phyloP scores from a whole-genome alignment of 2,329 filamentous ascomycete species.

The Lizonia empirigonia region DNA sequence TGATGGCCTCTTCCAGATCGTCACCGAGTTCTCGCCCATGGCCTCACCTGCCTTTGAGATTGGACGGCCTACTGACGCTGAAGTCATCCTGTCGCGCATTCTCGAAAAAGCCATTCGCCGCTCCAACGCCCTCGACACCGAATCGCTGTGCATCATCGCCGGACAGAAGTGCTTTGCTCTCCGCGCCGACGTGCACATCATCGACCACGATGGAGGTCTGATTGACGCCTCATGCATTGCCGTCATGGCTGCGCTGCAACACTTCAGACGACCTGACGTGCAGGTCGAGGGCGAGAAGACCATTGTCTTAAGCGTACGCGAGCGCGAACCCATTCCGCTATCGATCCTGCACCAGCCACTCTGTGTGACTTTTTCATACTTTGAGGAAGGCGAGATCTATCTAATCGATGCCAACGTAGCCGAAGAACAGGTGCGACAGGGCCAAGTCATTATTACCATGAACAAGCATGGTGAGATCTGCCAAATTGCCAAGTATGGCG shows the following conservation, averaged over 20 bases:
- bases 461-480: constrained; percentile 91
- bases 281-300: constrained; percentile 83
- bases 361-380: constrained; percentile 89
- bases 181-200: constrained; percentile 87
- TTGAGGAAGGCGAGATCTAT: constrained; percentile 72
- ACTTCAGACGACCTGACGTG: constrained; percentile 90
- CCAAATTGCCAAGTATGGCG: constrained; percentile 89
- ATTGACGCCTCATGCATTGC: constrained; percentile 86
- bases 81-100: constrained; percentile 82
- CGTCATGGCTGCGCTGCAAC: constrained; percentile 83
- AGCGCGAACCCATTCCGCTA: constrained; percentile 87
- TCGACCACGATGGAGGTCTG: constrained; percentile 89
- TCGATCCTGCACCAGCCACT: constrained; percentile 92
- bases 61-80: constrained; percentile 80
- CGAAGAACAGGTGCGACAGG: constrained; percentile 77
- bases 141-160: constrained; percentile 91
- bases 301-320: constrained; percentile 80
- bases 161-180: constrained; percentile 91
- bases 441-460: constrained; percentile 79
- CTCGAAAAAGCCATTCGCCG: constrained; percentile 94
- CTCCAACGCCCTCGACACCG: constrained; percentile 89
- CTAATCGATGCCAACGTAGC: constrained; percentile 73
- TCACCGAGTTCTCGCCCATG: constrained; percentile 90
- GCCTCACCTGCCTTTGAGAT: constrained; percentile 88
- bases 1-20: constrained; percentile 92